Evolutionary conservation across 768 basidiomycete genomes (phyloP), one percentile per base, ranked within the genome.

Genomic region (Lactarius evosmus): DNA sequence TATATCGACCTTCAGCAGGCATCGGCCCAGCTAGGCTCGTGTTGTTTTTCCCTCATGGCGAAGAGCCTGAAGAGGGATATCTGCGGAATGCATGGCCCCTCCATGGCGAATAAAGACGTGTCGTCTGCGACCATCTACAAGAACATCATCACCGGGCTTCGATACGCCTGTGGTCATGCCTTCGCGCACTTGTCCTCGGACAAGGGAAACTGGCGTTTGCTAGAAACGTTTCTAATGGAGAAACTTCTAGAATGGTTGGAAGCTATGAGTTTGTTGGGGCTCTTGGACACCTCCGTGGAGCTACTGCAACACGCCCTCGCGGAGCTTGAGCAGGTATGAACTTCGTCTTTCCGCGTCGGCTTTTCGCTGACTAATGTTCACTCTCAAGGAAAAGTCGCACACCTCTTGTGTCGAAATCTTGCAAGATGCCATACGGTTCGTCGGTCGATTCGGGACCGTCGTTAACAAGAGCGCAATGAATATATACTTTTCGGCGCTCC

Each of bases 181-280:
- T 51, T 65, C 46, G 40, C 29, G 17, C 63, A 65, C 41, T 33
- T 65, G n/a, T 30, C 29, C 7, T 36, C 29, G 3, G 54, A 65
- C 30, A 22, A 17, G 4, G 63, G 49, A 7, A 65, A 65, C 46
- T 5, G 55, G 19, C 58, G 38, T 16, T 46, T 51, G 58, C 16
- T 65, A 6, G 63, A 65, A 25, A 27, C 54, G 17, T 65, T 65
- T 25, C 49, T 65, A 33, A 34, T 11, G 59, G 63, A 51, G 54
- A 65, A 65, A 27, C 54, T 65, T 3, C 14, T 65, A 25, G 63
- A 65, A 40, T 65, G 63, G 63, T 14, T 65, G 49, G 63, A 65
- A 27, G 63, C 49, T 11, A 56, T 61, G 59, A 61, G 59, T 29
- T 14, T 65, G 30, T 44, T 65, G 29, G 16, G 38, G 16, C 54